Base-by-base conservation (phyloP, 805 yeast genomes). In the Hanseniaspora lindneri region DNA sequence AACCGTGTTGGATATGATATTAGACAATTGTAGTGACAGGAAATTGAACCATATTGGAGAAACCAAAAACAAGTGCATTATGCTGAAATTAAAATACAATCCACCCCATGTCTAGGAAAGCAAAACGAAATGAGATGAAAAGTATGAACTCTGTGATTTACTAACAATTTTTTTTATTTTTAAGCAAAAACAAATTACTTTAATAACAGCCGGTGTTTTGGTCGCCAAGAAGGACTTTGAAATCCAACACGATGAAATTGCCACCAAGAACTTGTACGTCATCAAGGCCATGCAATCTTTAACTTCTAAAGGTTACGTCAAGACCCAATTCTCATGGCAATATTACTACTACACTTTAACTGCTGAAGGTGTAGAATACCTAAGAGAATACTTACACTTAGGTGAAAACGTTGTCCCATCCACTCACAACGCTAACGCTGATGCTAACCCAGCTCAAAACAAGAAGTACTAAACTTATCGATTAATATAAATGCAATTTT, bases 281-380 rank as follows among this genome's bases (percentile, higher is more conserved):
- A 86, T 92, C 80, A 92, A 92, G 83, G 96, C 99, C 68, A 81
- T 92, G 73, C 99, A 92, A 78, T 89, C 97, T 58, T 85, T 92
- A 73, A 86, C 95, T 69, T 92, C 98, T 57, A 86, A 83, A 75
- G 99, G 99, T 72, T 92, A 68, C 82, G 97, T 92, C 74, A 87
- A 89, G 85, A 92, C 99, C 66, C 97, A 87, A 77, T 92, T 89
- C 83, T 89, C 97, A 68, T 92, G 99, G 99, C 96, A 88, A 81
- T 86, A 86, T 81, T 92, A 92, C 79, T 92, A 92, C 95, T 92
- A 92, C 94, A 86, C 98, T 79, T 83, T 92, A 71, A 92, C 97
- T 70, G 97, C 92, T 70, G 96, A 85, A 75, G 99, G 99, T 82
- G 89, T 92, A 60, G 95, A 87, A 70, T 92, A 77, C 83, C 83